Evolutionary conservation across 73 alveolate species (phyloP).

Genomic region (Stentor coeruleus): DNA sequence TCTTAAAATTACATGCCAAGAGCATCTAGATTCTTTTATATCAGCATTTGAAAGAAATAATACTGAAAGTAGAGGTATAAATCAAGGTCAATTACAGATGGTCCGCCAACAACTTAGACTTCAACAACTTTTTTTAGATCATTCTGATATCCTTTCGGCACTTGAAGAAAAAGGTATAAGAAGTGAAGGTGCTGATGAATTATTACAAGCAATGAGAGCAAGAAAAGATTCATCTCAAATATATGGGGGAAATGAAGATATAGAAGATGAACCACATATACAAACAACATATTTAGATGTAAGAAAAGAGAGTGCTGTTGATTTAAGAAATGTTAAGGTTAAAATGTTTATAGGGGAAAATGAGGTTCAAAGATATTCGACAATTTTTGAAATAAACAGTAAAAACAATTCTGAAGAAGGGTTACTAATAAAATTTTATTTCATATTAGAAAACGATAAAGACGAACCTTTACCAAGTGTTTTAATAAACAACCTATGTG

Average conservation of each 20-base stretch:
- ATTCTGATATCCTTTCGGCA: conserved; percentile 18
- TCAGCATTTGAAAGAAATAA: conserved; percentile 12
- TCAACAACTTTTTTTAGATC: conserved; percentile 1
- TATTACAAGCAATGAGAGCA: neutral
- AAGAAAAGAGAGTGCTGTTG: conserved; percentile 11
- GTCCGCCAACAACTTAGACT: neutral
- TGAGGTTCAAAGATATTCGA: neutral
- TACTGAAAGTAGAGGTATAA: conserved; percentile 11
- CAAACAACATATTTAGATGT: neutral
- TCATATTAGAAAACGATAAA: neutral
- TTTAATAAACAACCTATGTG: neutral
- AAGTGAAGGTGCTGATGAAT: conserved; percentile 3
- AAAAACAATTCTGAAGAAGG: neutral
- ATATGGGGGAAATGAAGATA: conserved; percentile 22
- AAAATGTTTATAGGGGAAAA: neutral
- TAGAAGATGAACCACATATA: neutral
- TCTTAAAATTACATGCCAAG: conserved; percentile 1
- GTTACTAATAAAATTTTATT: neutral
- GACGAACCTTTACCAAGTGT: too few relatives aligned
- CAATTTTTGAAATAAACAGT: neutral
- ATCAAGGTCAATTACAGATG: neutral
- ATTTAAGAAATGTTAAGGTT: neutral
- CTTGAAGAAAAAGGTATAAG: conserved; percentile 33
- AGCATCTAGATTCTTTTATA: neutral
- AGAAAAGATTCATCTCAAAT: neutral